Conservation (phyloP, 2,329 filamentous ascomycete genomes). For the Fusarium sp. region DNA sequence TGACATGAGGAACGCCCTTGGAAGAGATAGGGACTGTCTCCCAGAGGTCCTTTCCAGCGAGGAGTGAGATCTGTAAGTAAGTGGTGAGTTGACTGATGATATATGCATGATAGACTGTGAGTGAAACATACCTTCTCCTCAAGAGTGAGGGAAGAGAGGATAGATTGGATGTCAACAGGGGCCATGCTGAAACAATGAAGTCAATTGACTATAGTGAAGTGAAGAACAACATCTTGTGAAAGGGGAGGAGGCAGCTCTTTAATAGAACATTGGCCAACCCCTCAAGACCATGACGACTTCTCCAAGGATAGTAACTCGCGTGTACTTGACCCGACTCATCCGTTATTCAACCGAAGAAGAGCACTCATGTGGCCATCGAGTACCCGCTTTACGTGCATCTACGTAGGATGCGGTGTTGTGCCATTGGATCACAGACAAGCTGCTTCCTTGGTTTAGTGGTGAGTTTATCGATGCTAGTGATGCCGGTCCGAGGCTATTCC, state of each 20-base stretch:
- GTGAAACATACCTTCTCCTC: constrained; percentile 48
- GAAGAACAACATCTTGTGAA: constrained; percentile 19
- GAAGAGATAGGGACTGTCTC: constrained; percentile 43
- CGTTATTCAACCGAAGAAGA: constrained; percentile 37
- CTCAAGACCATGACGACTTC: constrained; percentile 24
- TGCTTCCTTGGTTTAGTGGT: constrained; percentile 27
- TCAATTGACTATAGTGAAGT: constrained; percentile 19
- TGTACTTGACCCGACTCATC: constrained; percentile 23
- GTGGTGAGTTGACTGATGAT: not conserved
- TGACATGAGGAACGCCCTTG: constrained; percentile 44
- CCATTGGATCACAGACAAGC: constrained; percentile 29
- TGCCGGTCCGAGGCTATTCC: constrained; percentile 28
- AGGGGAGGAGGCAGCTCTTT: constrained; percentile 37
- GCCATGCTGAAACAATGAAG: constrained; percentile 36
- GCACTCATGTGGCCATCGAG: constrained; percentile 36
- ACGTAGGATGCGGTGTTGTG: constrained; percentile 33
- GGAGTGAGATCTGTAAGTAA: constrained; percentile 39
- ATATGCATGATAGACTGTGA: not conserved
- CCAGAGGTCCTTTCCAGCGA: constrained; percentile 46
- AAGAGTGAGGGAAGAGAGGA: constrained; percentile 48
- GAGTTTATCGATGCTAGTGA: constrained; percentile 13
- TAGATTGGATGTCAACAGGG: constrained; percentile 45
- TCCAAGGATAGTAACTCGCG: constrained; percentile 4
- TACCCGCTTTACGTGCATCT: constrained; percentile 40
- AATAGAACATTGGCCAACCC: constrained; percentile 30